Conservation (phyloP, 108 stramenopile genomes). For the Nitzschia putrida region DNA sequence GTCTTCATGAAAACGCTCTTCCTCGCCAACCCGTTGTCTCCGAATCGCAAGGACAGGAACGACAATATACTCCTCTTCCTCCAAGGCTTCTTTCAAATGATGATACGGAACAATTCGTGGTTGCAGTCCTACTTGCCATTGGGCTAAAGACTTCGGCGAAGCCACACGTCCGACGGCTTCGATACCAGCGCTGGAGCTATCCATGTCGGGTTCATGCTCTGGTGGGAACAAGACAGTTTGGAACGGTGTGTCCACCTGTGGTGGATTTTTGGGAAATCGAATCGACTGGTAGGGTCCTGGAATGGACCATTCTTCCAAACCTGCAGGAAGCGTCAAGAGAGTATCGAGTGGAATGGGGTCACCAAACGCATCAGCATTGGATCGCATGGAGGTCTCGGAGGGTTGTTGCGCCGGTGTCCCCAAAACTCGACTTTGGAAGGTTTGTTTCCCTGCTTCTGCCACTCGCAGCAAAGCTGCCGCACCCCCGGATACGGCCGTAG, state of each 20-base stretch:
- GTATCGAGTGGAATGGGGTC: conserved; percentile 24
- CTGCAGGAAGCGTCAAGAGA: conserved; percentile 45
- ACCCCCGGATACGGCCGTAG: conserved; percentile 15
- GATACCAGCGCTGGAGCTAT: conserved; percentile 17
- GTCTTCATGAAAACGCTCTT: conserved; percentile 85
- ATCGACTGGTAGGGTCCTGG: conserved; percentile 56
- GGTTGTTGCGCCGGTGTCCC: conserved; percentile 7
- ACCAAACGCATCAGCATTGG: neutral
- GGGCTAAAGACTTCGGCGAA: neutral
- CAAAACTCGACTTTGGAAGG: conserved; percentile 25
- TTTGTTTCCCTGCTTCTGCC: conserved; percentile 43
- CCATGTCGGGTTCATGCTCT: neutral
- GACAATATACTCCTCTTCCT: conserved; percentile 43
- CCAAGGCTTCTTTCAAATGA: neutral
- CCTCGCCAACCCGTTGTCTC: conserved; percentile 73
- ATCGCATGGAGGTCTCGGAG: neutral
- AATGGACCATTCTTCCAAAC: conserved; percentile 73
- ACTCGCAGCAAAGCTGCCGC: conserved; percentile 34
- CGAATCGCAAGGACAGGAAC: conserved; percentile 75
- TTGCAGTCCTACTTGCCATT: conserved; percentile 5
- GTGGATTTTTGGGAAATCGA: conserved; percentile 43
- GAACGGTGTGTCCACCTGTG: neutral
- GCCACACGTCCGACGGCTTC: conserved; percentile 24
- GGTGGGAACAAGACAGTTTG: conserved; percentile 21
- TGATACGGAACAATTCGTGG: conserved; percentile 2